A percentile compares a stretch with the other conserved stretches of the same genome.
phyloP scores from a whole-genome alignment of 2,329 filamentous ascomycete species.

The Trichophyton rubrum region DNA sequence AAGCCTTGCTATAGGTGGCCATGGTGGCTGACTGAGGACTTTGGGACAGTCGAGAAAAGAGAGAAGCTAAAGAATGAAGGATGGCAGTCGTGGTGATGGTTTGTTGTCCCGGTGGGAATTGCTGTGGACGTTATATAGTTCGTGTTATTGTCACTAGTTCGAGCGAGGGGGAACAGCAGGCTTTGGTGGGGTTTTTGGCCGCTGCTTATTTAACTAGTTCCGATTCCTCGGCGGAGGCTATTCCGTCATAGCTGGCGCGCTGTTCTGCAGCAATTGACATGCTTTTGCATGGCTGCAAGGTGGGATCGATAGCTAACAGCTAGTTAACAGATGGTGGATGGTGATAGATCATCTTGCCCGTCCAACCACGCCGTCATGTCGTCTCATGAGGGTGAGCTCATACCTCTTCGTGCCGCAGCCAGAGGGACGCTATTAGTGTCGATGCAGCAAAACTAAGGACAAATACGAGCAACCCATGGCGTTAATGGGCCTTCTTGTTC shows the following conservation, averaged over 20 bases:
- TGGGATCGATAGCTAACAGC: too few species aligned
- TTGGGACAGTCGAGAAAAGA: not conserved
- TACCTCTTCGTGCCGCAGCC: not conserved
- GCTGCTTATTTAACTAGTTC: not conserved
- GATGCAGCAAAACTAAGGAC: not conserved
- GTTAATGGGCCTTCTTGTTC: not conserved
- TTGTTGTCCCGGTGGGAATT: not conserved
- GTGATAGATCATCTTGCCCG: not conserved
- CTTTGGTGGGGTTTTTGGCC: not conserved
- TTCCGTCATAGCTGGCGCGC: not conserved
- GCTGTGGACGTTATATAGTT: not conserved
- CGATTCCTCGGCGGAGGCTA: not conserved
- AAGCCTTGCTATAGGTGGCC: constrained; percentile 34
- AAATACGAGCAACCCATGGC: not conserved
- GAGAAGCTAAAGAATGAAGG: not conserved
- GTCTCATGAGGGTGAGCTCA: not conserved
- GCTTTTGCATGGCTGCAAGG: too few species aligned
- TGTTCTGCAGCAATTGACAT: too few species aligned
- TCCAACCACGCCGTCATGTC: not conserved
- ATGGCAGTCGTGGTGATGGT: not conserved
- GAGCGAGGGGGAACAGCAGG: not conserved
- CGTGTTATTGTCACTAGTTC: not conserved
- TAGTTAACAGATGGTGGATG: not conserved
- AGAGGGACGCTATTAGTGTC: not conserved
- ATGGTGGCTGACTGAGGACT: constrained; percentile 14